phyloP scores from a whole-genome alignment of 768 basidiomycete genomes.

The Kwoniella europaea region DNA sequence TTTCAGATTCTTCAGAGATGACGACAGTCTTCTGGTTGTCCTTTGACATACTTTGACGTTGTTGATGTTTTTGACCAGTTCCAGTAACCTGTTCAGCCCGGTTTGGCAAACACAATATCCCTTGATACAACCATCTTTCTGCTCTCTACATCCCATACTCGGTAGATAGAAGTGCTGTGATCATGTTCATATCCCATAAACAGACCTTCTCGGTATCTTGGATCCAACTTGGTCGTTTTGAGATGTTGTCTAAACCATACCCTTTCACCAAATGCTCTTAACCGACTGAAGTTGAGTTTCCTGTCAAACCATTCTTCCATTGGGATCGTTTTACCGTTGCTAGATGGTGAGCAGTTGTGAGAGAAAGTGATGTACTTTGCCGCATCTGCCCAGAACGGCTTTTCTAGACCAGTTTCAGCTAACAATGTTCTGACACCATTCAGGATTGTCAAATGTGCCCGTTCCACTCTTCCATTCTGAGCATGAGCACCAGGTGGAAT shows the following conservation, averaged over 20 bases:
- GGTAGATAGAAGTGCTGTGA: too few relatives aligned
- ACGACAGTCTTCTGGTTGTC: too few relatives aligned
- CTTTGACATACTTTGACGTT: too few relatives aligned
- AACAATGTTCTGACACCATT: constrained; percentile 31
- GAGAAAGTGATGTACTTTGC: constrained; percentile 22
- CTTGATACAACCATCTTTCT: too few relatives aligned
- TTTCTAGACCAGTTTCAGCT: constrained; percentile 10
- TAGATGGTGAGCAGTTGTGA: constrained; percentile 18
- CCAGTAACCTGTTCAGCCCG: too few relatives aligned
- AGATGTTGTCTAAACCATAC: background rate
- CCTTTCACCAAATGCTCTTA: constrained; percentile 3
- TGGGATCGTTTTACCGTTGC: background rate
- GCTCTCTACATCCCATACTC: too few relatives aligned
- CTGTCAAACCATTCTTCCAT: constrained; percentile 12
- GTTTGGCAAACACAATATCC: too few relatives aligned
- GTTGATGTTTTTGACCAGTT: too few relatives aligned
- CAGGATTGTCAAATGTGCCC: constrained; percentile 28
- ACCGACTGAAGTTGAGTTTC: constrained; percentile 14
- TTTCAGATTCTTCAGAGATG: too few relatives aligned
- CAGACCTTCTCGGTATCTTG: background rate
- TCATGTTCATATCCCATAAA: constrained; percentile 4
- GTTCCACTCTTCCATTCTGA: constrained; percentile 36
- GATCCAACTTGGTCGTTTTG: constrained; percentile 7
- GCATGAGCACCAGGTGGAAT: constrained; percentile 34
- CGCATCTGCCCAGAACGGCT: constrained; percentile 33